Evolutionary conservation across 2,329 filamentous ascomycete species (phyloP), one percentile per base, ranked within the genome.

Genomic region (Colletotrichum filicis): DNA sequence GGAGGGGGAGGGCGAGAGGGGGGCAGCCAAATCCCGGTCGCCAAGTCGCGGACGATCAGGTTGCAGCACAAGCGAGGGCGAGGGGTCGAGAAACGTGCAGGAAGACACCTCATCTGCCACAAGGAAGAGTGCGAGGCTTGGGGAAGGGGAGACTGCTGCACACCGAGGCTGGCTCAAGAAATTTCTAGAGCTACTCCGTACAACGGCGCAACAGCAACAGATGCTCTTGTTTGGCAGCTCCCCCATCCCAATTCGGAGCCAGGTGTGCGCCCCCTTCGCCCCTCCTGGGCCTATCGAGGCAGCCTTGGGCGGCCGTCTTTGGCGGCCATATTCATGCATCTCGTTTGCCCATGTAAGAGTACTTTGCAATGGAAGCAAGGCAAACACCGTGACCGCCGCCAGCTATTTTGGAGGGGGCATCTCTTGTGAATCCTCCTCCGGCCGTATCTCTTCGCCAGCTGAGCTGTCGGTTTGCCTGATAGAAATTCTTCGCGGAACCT

Each of bases 291-390:
- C 16, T 63, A 7, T 32, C 58, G 53, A 30, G 19, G 35, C 42
- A 14, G 24, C 52, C 30, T 55, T 28, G 46, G 61, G 49, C 61
- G 42, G 60, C 60, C 42, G 37, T 62, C 22, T 24, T 30, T 52
- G 30, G 49, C 62, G 63, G 37, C 53, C 63, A 49, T 35, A 66
- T 66, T 49, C 63, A 49, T 59, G 63, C 35, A 66, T 24, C n/a
- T 28, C 63, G 52, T 46, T 58, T 66, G 35, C 63, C 53, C 63
- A 58, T 49, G 42, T 49, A 49, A 49, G 42, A 49, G 37, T 49
- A 22, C 24, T 46, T 26, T n/a, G 24, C 24, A 24, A 7, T 63
- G 19, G 42, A 32, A 32, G 59, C 22, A 62, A 63, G 19, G 42
- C 19, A 49, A 49, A 49, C 42, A 49, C 16, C 42, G 37, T 42